A percentile compares a stretch with the other conserved stretches of the same genome.
Conservation (phyloP, 75 land plant species). For the Sequoia sempervirens region DNA sequence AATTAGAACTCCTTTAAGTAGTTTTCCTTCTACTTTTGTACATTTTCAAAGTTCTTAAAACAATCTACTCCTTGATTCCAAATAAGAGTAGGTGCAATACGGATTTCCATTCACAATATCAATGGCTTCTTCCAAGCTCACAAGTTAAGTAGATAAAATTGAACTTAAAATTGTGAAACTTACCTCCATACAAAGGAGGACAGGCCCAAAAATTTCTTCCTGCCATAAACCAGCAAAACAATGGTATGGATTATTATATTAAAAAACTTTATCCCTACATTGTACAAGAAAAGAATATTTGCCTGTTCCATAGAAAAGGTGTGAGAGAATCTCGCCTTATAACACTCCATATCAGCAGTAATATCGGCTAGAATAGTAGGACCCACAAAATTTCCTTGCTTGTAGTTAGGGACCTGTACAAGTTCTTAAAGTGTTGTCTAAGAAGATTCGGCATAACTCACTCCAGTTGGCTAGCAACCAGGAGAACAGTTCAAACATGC, state of each 20-base stretch:
- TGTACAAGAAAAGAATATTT: background rate
- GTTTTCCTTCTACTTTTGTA: background rate
- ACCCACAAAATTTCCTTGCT: conserved; percentile 90
- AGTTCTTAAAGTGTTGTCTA: background rate
- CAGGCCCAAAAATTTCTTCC: conserved; percentile 99
- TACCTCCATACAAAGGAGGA: conserved; percentile 90
- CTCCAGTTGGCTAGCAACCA: background rate
- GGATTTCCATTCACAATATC: conserved; percentile 71
- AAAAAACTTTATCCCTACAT: background rate
- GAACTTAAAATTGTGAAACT: background rate
- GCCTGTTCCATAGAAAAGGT: background rate
- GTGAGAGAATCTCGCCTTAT: conserved; percentile 41
- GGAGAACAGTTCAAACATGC: conserved; percentile 3
- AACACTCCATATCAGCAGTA: conserved; percentile 79
- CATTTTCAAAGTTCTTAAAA: background rate
- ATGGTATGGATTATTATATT: background rate
- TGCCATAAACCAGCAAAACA: conserved; percentile 15
- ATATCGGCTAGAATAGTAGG: conserved; percentile 87
- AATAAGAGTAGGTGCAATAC: conserved; percentile 21
- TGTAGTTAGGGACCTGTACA: conserved; percentile 75
- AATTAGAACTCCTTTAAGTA: background rate
- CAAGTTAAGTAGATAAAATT: background rate
- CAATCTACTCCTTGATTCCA: background rate
- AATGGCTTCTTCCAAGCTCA: conserved; percentile 80
- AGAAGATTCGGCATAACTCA: background rate